Evolutionary conservation across 2,329 filamentous ascomycete species (phyloP).

Genomic region (Diaporthe batatas): DNA sequence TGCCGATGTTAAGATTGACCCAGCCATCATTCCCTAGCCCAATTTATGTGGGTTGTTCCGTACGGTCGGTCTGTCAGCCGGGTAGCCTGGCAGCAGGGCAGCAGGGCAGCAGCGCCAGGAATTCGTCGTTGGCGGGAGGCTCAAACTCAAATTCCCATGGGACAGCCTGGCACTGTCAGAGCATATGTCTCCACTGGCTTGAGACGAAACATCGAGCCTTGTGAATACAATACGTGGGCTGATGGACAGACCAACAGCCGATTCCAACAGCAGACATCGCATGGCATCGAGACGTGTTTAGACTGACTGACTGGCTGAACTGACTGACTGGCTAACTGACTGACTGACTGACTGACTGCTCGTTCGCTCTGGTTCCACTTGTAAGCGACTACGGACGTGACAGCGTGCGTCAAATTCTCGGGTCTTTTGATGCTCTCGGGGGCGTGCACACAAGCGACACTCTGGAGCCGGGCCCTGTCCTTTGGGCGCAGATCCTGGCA

Average conservation of each 20-base stretch:
- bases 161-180: not conserved
- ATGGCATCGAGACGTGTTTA: slow-evolving; percentile 16
- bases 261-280: slow-evolving; percentile 17
- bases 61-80: not conserved
- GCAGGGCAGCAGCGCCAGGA: not conserved
- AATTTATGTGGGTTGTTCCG: slow-evolving; percentile 13
- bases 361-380: slow-evolving; percentile 10
- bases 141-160: not conserved
- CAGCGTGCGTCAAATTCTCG: slow-evolving; percentile 28
- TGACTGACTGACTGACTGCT: not conserved
- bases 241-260: slow-evolving; percentile 20
- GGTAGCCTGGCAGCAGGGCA: not conserved
- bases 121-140: slow-evolving; percentile 5
- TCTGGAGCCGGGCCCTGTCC: slow-evolving; percentile 29
- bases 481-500: slow-evolving; percentile 28
- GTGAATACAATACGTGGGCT: slow-evolving; percentile 9
- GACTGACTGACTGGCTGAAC: not conserved
- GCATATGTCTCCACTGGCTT: slow-evolving; percentile 10
- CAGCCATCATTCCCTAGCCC: slow-evolving; percentile 31
- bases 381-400: slow-evolving; percentile 33
- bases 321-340: not conserved
- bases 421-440: slow-evolving; percentile 17
- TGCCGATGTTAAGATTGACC: slow-evolving; percentile 30
- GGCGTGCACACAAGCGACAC: slow-evolving; percentile 27
- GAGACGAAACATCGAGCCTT: slow-evolving; percentile 29